Conservation (phyloP, 441 rosid genomes). For the Corymbia citriodora region DNA sequence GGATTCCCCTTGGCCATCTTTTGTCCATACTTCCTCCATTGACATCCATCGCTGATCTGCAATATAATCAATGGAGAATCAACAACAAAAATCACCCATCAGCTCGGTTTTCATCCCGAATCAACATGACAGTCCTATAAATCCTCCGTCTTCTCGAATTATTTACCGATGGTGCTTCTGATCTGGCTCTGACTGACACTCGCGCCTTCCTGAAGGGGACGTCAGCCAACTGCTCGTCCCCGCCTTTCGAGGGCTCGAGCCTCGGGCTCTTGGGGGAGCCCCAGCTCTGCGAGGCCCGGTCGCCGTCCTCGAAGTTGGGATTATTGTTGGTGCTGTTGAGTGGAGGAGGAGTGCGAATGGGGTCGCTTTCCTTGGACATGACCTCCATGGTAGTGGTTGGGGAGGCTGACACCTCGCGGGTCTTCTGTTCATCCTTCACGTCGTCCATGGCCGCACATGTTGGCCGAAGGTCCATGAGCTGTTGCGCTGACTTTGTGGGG, state of each 20-base stretch:
- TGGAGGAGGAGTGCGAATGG: constrained; percentile 1
- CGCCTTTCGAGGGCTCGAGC: constrained; percentile 28
- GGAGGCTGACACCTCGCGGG: constrained; percentile 23
- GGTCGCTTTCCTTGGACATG: constrained; percentile 19
- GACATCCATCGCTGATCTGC: constrained; percentile 77
- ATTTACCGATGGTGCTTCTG: constrained; percentile 67
- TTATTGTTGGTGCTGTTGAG: constrained; percentile 7
- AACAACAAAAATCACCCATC: background rate
- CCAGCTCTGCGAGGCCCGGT: constrained; percentile 29
- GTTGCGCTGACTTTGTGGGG: constrained; percentile 21
- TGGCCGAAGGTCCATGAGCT: constrained; percentile 30
- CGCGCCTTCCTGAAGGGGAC: constrained; percentile 71
- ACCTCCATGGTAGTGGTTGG: constrained; percentile 31
- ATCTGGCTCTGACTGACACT: constrained; percentile 85
- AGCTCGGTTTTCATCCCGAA: background rate
- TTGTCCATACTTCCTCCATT: constrained; percentile 90
- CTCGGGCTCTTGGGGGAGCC: constrained; percentile 39
- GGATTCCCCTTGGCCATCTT: constrained; percentile 88
- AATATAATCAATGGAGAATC: background rate
- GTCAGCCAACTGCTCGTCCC: constrained; percentile 33
- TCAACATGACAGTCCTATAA: background rate
- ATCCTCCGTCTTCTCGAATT: background rate
- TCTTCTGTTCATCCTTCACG: constrained; percentile 30
- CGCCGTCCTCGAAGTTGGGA: constrained; percentile 15
- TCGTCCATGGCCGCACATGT: constrained; percentile 19